A percentile compares a stretch with the other conserved stretches of the same genome.
Evolutionary conservation across 1,284 basidiomycete species (phyloP).

Genomic region (Leccinum subrobustum): DNA sequence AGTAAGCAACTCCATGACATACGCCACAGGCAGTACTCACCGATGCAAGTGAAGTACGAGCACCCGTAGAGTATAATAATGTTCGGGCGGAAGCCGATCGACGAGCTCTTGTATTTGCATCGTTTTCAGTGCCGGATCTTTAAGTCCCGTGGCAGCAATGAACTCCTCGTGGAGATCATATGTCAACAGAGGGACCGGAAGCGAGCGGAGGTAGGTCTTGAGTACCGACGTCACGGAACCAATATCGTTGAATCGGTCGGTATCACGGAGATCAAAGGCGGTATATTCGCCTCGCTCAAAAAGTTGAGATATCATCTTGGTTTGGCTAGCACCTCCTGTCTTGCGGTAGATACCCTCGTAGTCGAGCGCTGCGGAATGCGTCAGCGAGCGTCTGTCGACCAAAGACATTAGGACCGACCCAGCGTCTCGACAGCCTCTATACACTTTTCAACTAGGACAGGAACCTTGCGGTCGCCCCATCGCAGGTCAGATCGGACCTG

Average conservation of each 20-base stretch:
- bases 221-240: conserved; percentile 95
- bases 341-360: conserved; percentile 98
- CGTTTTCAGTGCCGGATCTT: conserved; percentile 63
- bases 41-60: conserved; percentile 88
- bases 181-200: conserved; percentile 91
- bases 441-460: conserved; percentile 93
- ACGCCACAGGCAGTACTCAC: conserved; percentile 40
- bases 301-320: conserved; percentile 90
- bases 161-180: conserved; percentile 91
- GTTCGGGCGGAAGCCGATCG: conserved; percentile 77
- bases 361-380: conserved; percentile 61
- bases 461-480: conserved; percentile 64
- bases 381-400: neutral
- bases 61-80: conserved; percentile 81
- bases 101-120: conserved; percentile 70
- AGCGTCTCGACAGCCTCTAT: conserved; percentile 87
- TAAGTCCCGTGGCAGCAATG: conserved; percentile 70
- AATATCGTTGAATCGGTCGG: conserved; percentile 94
- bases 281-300: conserved; percentile 92
- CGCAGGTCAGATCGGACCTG: conserved; percentile 77
- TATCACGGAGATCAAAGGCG: conserved; percentile 85
- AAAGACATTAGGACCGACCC: conserved; percentile 50
- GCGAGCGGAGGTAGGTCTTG: conserved; percentile 93
- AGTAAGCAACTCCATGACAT: neutral
- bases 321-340: conserved; percentile 90